Conservation (phyloP, 106 monocot genomes). For the Xerophyta viscosa region DNA sequence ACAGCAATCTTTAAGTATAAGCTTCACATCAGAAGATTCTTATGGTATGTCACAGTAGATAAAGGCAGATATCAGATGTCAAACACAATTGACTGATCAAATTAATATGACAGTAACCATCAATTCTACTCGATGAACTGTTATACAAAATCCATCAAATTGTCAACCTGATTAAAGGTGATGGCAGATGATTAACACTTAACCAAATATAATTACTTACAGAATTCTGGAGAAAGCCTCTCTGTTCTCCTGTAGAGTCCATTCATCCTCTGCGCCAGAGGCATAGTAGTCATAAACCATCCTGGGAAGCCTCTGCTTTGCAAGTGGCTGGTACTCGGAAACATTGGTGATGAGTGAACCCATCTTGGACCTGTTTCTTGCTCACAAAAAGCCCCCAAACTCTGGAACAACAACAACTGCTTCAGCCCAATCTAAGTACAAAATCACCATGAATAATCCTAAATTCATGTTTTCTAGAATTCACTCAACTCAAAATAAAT, state of each 20-base stretch:
- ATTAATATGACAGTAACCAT: too few relatives aligned
- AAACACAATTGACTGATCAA: too few relatives aligned
- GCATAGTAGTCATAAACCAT: slow-evolving; percentile 96
- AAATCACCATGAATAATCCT: too few relatives aligned
- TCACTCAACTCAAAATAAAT: too few relatives aligned
- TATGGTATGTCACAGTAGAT: too few relatives aligned
- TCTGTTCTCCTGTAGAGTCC: slow-evolving; percentile 84
- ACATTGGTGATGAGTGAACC: slow-evolving; percentile 83
- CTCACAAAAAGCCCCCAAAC: background rate
- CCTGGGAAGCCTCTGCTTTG: slow-evolving; percentile 89
- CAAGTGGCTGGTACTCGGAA: slow-evolving; percentile 66
- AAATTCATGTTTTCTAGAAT: too few relatives aligned
- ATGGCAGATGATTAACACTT: background rate
- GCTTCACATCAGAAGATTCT: too few relatives aligned
- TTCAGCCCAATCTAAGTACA: background rate
- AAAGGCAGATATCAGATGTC: too few relatives aligned
- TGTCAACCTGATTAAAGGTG: slow-evolving; percentile 21
- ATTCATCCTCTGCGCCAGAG: slow-evolving; percentile 87
- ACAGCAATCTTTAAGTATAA: too few relatives aligned
- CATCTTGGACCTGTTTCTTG: background rate
- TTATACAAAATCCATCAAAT: background rate
- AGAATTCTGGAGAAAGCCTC: slow-evolving; percentile 88
- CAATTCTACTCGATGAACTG: too few relatives aligned
- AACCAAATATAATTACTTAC: slow-evolving; percentile 26
- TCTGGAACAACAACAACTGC: background rate